Percentiles rank a stretch among this genome's conserved stretches.
Evolutionary conservation across 306 rosid genomes (phyloP).

Genomic region (Cucurbita moschata): DNA sequence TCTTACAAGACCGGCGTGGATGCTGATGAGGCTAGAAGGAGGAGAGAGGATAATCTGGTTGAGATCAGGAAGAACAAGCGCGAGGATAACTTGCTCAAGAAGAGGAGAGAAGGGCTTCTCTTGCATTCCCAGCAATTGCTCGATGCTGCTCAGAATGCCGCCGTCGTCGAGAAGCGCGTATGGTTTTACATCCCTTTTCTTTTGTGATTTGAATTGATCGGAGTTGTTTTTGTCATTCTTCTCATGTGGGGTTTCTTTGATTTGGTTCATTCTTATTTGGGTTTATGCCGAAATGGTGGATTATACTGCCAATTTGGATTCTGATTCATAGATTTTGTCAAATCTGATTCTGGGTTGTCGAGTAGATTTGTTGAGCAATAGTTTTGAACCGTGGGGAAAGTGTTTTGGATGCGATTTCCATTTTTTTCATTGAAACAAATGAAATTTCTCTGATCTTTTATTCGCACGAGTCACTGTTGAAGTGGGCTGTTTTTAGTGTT

Average conservation of each 20-base stretch:
- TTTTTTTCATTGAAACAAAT: neutral
- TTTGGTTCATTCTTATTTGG: neutral
- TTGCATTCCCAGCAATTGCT: constrained; percentile 28
- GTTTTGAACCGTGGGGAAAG: neutral
- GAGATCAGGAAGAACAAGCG: constrained; percentile 64
- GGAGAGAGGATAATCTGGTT: constrained; percentile 48
- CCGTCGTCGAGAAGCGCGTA: constrained; percentile 31
- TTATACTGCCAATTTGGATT: neutral
- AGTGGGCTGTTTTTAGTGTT: neutral
- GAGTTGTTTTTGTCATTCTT: neutral
- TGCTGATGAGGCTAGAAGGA: constrained; percentile 44
- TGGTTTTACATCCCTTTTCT: neutral
- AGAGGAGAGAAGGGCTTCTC: constrained; percentile 42
- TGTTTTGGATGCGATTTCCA: neutral
- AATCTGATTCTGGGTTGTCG: neutral
- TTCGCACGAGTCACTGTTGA: neutral
- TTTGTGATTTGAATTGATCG: neutral
- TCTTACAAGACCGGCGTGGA: constrained; percentile 52
- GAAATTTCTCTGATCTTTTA: neutral
- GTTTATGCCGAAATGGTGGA: neutral
- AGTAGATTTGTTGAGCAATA: neutral
- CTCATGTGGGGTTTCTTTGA: neutral
- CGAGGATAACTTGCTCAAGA: constrained; percentile 40
- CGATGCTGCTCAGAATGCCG: constrained; percentile 22
- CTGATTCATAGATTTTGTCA: neutral